Base-by-base conservation (phyloP, 2,329 filamentous ascomycete genomes). In the Pyrenophora seminiperda region DNA sequence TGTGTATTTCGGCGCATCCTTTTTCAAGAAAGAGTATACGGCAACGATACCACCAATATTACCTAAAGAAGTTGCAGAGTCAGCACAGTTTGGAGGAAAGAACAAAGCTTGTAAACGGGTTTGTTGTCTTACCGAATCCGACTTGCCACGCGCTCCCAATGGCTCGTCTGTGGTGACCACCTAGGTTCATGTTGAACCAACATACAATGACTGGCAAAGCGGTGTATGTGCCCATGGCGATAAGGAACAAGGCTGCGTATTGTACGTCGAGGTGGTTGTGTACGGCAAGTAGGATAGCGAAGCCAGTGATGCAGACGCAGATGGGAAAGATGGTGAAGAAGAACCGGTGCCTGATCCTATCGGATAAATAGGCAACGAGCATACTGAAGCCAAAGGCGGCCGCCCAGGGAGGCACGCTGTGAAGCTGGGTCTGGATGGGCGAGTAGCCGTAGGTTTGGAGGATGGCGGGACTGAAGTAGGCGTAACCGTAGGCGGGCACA, bases 131-230 rank as follows among this genome's bases (percentile, higher is more conserved):
- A 48, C 36, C 47, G 15, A 53, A 50, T 0, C 73, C 76, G 14
- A 81, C 72, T 52, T 81, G 79, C 76, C 77, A 81, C 0, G 78
- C 79, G 10, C 66, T 69, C 0, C 79, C 79, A 0, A 81, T 75
- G 4, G 75, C 68, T 32, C 79, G 72, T 2, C 79, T 66, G 51
- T 79, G 78, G 49, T 82, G 80, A 1, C 78, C 77, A 10, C 78
- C 75, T 1, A 81, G 70, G 48, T 82, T 82, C 78, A 81, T 80
- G 44, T 79, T 79, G 69, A 80, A 80, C 78, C 79, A 82, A 56
- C 79, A 81, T 4, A 78, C 74, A 34, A 91, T 84, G 22, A 96
- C 86, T 0, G 93, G 91, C 88, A 96, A 92, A n/a, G 91, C 90
- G 1, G 85, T 86, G 74, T 95, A 97, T 0, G 83, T 82, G 41